A percentile compares a stretch with the other conserved stretches of the same genome.
phyloP scores from a whole-genome alignment of 2,329 filamentous ascomycete genomes.

The Exophiala sp. region DNA sequence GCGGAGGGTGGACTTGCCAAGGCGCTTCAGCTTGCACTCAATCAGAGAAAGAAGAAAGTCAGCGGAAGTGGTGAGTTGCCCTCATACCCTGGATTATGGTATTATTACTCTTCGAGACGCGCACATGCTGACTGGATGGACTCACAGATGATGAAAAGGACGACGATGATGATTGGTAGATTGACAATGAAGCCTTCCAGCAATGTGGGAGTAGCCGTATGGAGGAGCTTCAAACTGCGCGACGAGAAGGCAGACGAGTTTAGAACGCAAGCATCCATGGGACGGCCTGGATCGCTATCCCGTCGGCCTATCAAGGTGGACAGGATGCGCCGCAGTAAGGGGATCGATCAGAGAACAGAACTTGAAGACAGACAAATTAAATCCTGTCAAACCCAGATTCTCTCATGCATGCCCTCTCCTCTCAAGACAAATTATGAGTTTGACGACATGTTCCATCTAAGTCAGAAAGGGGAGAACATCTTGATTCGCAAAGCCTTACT shows the following conservation, averaged over 20 bases:
- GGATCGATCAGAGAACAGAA: neutral
- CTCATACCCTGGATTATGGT: conserved; percentile 10
- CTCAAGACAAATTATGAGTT: too few species aligned
- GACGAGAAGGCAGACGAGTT: too few species aligned
- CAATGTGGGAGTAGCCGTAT: neutral
- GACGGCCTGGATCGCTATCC: neutral
- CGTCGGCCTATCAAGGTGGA: too few species aligned
- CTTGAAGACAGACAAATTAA: too few species aligned
- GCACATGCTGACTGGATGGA: neutral
- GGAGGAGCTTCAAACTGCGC: too few species aligned
- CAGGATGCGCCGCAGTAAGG: too few species aligned
- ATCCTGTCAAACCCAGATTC: too few species aligned
- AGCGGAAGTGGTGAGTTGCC: conserved; percentile 78
- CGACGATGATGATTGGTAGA: conserved; percentile 44
- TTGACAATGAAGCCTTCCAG: neutral
- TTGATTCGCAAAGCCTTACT: neutral
- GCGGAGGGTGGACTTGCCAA: conserved; percentile 64
- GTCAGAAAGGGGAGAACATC: neutral
- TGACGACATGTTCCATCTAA: too few species aligned
- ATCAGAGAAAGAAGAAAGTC: conserved; percentile 87
- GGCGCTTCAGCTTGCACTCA: conserved; percentile 69
- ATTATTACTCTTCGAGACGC: too few species aligned
- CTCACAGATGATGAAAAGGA: conserved; percentile 42
- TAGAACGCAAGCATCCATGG: neutral
- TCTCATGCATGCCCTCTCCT: too few species aligned